Percentiles rank a stretch among this genome's conserved stretches.
These are phyloP conservation scores for Stereum hirsutum DNA, from an alignment of 1,284 basidiomycete species.

Conservation along the genomic window DNA sequence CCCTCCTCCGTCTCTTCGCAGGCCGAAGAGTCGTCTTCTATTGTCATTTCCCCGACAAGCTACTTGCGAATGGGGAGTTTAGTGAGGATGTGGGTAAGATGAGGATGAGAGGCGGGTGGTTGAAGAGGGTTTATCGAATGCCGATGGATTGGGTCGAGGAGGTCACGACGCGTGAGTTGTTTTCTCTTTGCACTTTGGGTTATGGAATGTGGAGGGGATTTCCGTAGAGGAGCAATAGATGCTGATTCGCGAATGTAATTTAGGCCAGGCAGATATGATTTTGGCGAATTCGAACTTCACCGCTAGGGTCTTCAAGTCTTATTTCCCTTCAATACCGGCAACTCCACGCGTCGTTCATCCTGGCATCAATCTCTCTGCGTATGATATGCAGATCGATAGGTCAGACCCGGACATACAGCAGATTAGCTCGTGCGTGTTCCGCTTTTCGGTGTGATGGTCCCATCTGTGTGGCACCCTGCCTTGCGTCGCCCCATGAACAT, in stretches of 20 bases:
- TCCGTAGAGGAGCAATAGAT: background rate
- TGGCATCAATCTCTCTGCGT: slow-evolving; percentile 77
- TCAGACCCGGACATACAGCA: slow-evolving; percentile 41
- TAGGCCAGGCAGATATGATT: slow-evolving; percentile 83
- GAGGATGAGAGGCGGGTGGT: slow-evolving; percentile 30
- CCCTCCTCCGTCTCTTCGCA: slow-evolving; percentile 64
- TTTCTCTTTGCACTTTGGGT: background rate
- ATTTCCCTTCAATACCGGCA: slow-evolving; percentile 63
- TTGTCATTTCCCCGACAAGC: slow-evolving; percentile 95
- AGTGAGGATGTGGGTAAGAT: slow-evolving; percentile 42
- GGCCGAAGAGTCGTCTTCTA: slow-evolving; percentile 88
- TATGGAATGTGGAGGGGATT: too few species aligned
- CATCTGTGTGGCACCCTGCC: too few species aligned
- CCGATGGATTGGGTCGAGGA: slow-evolving; percentile 93
- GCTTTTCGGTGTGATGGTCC: too few species aligned
- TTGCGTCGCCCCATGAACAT: too few species aligned
- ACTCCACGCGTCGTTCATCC: slow-evolving; percentile 83
- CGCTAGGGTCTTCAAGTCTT: slow-evolving; percentile 64
- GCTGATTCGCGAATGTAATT: background rate
- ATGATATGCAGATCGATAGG: slow-evolving; percentile 35
- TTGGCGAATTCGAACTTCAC: slow-evolving; percentile 94
- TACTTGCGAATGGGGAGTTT: slow-evolving; percentile 75
- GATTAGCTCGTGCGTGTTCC: slow-evolving; percentile 57
- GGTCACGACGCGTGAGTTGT: slow-evolving; percentile 71
- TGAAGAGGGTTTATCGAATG: slow-evolving; percentile 74